Evolutionary conservation across 768 basidiomycete genomes (phyloP), one percentile per base, ranked within the genome.

Genomic region (Hericium coralloides): DNA sequence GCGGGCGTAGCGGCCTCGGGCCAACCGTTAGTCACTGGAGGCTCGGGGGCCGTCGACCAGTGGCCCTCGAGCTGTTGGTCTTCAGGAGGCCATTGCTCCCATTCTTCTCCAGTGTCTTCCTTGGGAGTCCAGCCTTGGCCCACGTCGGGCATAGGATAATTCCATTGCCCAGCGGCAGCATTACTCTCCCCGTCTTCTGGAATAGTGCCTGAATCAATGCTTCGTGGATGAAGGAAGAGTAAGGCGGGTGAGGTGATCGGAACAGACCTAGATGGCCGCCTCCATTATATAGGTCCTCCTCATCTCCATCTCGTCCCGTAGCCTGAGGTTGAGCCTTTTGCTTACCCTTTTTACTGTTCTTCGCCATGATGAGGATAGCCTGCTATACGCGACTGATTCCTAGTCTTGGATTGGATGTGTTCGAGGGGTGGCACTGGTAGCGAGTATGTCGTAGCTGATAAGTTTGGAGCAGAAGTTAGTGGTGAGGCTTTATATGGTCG

Each of bases 311-410:
- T 12, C 49, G 55, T 50, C 50, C 55, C 18, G 56, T 59, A 8
- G 49, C 58, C 22, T 20, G 50, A 36, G 20, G 25, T 23, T 38
- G 55, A 14, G 53, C 56, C 37, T 55, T 62, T 43, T 55, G 47
- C 36, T 62, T 62, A 20, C 59, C 61, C 49, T 62, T 62, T 41
- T 60, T 62, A 43, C 10, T 51, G 17, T 38, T 49, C 26, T 56
- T 10, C 59, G 60, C 60, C 38, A 47, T 52, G 26, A 31, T 6
- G 31, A 9, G 31, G 31, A 31, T 31, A 31, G 4, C 31, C 31
- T 31, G 10, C n/a, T n/a, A 9, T 9, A 31, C 31, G 31, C 31
- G 31, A 31, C 31, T 31, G 10, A 8, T 6, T 31, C 31, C 8
- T 31, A 31, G 7, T 31, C 7, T 31, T 6, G 31, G 31, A 9